Evolutionary conservation across 768 basidiomycete species (phyloP).

Genomic region (Collybiopsis luxurians): DNA sequence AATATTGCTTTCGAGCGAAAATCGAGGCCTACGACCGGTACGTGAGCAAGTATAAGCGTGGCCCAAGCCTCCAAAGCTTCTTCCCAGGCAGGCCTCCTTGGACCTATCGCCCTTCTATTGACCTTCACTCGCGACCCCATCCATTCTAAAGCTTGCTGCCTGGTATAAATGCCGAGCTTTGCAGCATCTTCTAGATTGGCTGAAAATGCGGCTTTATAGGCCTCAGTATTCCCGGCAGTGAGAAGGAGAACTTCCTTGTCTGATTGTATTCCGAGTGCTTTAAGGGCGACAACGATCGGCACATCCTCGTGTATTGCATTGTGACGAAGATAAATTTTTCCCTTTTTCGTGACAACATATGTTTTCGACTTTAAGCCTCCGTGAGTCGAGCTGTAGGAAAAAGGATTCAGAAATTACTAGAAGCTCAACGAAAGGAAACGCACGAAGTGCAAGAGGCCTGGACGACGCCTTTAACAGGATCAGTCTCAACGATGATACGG

Average conservation of each 20-base stretch:
- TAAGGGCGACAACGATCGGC: slow-evolving; percentile 93
- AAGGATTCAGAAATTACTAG: slow-evolving; percentile 1
- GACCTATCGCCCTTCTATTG: slow-evolving; percentile 77
- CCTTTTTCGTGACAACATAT: slow-evolving; percentile 93
- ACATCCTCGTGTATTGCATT: slow-evolving; percentile 98
- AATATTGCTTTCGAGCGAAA: slow-evolving; percentile 95
- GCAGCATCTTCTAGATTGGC: slow-evolving; percentile 94
- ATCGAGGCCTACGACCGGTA: slow-evolving; percentile 86
- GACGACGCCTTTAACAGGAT: slow-evolving; percentile 83
- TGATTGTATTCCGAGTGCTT: slow-evolving; percentile 93
- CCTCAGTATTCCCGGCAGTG: slow-evolving; percentile 88
- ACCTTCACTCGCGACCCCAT: slow-evolving; percentile 92
- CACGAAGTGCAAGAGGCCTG: slow-evolving; percentile 97
- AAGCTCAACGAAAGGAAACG: slow-evolving; percentile 27
- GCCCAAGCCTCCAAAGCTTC: slow-evolving; percentile 96
- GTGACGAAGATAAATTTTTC: slow-evolving; percentile 93
- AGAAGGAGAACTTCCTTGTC: slow-evolving; percentile 97
- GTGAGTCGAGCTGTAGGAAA: slow-evolving; percentile 64
- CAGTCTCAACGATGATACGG: slow-evolving; percentile 97
- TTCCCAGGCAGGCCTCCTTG: slow-evolving; percentile 84
- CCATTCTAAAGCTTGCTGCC: slow-evolving; percentile 92
- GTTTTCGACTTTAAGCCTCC: slow-evolving; percentile 94
- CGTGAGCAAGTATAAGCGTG: slow-evolving; percentile 95
- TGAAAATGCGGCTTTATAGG: slow-evolving; percentile 83
- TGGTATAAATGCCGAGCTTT: slow-evolving; percentile 86